Conservation (phyloP, 257 asterid species). For the Craterostigma plantagineum region DNA sequence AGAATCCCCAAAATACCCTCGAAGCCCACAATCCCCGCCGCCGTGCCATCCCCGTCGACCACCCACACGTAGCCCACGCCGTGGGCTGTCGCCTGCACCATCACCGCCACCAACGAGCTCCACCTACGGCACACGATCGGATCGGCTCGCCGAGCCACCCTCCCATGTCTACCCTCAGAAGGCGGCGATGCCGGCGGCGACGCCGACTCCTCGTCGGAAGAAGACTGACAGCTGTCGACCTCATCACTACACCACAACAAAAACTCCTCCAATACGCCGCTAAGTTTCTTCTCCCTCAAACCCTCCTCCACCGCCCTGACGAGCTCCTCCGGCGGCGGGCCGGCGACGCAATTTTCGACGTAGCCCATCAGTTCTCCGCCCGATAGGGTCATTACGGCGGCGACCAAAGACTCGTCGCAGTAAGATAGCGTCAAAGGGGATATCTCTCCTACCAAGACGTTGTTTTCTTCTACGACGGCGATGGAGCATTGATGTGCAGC, state of each 20-base stretch:
- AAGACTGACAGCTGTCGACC: conserved; percentile 20
- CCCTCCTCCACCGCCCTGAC: conserved; percentile 31
- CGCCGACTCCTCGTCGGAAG: conserved; percentile 18
- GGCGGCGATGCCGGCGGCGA: too few relatives aligned
- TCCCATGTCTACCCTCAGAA: conserved; percentile 32
- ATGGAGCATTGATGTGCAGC: conserved; percentile 40
- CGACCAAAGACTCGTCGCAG: conserved; percentile 43
- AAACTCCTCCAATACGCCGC: conserved; percentile 36
- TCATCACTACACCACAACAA: conserved; percentile 13
- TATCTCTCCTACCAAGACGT: conserved; percentile 44
- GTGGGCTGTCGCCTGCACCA: conserved; percentile 71
- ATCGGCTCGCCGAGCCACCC: conserved; percentile 57
- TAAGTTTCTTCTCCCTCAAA: conserved; percentile 39
- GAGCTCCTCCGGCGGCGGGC: conserved; percentile 51
- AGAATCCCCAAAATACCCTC: conserved; percentile 41
- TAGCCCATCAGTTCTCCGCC: conserved; percentile 73
- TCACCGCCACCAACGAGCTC: conserved; percentile 80
- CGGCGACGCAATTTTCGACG: conserved; percentile 60
- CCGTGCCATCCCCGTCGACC: conserved; percentile 51
- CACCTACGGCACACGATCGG: conserved; percentile 65
- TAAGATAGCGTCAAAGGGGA: conserved; percentile 50
- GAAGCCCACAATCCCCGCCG: conserved; percentile 69
- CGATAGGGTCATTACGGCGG: conserved; percentile 54
- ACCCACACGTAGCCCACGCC: conserved; percentile 87
- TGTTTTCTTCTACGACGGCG: conserved; percentile 46